Evolutionary conservation across 345 rosid species (phyloP), one percentile per base, ranked within the genome.

Genomic region (Schrenkiella parvula): DNA sequence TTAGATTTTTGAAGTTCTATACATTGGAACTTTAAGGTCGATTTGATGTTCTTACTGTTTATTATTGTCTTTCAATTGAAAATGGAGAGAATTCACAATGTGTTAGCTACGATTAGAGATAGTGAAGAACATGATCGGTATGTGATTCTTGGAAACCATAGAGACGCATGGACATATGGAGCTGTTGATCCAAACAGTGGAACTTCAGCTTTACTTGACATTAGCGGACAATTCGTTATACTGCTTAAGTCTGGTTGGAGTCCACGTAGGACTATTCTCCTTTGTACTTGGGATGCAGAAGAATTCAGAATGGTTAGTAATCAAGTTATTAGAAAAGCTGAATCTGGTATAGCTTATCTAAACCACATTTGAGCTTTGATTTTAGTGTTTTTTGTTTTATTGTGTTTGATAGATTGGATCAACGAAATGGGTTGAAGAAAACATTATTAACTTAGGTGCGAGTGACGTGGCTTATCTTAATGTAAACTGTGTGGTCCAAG

Each of bases 401-500:
- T n/a, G 18, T 32, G 71, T 72, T 66, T 80, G 76, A 32, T 57
- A 89, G 92, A 58, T 83, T 58, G 98, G 99, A 69, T 95, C 99
- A 50, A 91, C 98, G 0, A 98, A 95, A 83, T 95, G 99, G 99
- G 88, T 95, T 71, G 99, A 95, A 76, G 91, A 87, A 67, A 95
- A 95, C 78, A 76, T 91, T 47, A 68, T 86, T 46, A 95, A 86
- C 84, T 77, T 91, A 70, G 87, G 93, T 58, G 87, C 89, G 51
- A 91, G 84, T 84, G 95, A 89, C 26, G 89, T 89, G 62, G 91
- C 98, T 10, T 95, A 95, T 65, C 88, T 95, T 60, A 95, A 95
- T 59, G 97, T 95, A n/a, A 97, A 91, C 79, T 91, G 99, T 58
- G 99, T 98, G 0, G 99, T 89, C 80, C 99, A 95, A 87, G 99